phyloP scores from a whole-genome alignment of 805 yeast species.

The Myxozyma melibiosi region DNA sequence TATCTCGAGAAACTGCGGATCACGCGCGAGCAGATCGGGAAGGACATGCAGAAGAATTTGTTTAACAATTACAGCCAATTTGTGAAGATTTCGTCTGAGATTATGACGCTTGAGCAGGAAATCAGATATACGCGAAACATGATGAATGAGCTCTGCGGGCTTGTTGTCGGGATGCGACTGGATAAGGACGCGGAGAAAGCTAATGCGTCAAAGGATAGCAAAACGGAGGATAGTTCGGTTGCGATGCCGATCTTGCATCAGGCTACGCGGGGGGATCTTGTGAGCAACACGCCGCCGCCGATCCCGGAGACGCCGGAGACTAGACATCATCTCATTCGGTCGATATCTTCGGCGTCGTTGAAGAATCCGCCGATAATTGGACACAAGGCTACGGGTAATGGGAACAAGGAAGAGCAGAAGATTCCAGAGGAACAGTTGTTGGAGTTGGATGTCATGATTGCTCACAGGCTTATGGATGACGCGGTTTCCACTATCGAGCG shows the following conservation, averaged over 20 bases:
- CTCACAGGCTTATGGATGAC: slow-evolving; percentile 56
- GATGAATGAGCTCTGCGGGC: slow-evolving; percentile 24
- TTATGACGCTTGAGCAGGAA: slow-evolving; percentile 27
- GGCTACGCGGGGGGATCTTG: slow-evolving; percentile 5
- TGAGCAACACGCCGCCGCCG: not conserved
- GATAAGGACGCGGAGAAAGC: not conserved
- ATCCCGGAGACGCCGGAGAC: not conserved
- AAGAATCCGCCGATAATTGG: too few relatives aligned
- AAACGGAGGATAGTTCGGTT: not conserved
- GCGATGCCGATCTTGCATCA: slow-evolving; percentile 24
- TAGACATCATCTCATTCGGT: not conserved
- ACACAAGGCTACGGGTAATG: not conserved
- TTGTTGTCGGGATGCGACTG: slow-evolving; percentile 19
- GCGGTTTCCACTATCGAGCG: slow-evolving; percentile 41
- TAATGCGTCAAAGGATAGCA: not conserved
- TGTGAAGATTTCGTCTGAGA: slow-evolving; percentile 30
- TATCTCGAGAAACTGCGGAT: slow-evolving; percentile 23
- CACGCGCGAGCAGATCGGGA: slow-evolving; percentile 21
- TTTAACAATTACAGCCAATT: slow-evolving; percentile 31
- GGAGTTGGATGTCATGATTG: slow-evolving; percentile 63
- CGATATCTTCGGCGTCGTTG: slow-evolving; percentile 11
- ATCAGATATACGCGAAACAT: slow-evolving; percentile 24
- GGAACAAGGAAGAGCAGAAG: not conserved
- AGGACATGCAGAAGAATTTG: slow-evolving; percentile 31
- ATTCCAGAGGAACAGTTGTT: slow-evolving; percentile 58